Base-by-base conservation (phyloP, 2,329 filamentous ascomycete genomes). In the Exophiala alcalophila region DNA sequence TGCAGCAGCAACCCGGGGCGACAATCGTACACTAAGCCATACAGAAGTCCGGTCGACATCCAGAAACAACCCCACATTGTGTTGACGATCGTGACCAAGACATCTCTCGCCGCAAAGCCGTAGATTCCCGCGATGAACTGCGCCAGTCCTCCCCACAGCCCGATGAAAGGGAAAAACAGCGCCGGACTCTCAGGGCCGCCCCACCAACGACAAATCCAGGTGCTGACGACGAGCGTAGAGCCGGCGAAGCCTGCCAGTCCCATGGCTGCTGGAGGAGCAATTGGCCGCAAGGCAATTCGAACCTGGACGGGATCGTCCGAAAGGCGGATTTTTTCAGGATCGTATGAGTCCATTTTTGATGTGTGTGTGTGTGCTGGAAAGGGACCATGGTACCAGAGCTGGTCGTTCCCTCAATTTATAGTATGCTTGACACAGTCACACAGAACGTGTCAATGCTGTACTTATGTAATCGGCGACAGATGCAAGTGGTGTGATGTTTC, bases 201-300 rank as follows among this genome's bases (percentile, higher is more conserved):
- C 27, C 27, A 30, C 27, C 27, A 30, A 30, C 27, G 27, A 30
- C 27, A 30, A 14, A 30, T 30, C 27, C 27, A 30, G 6, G 27
- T 30, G 27, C 27, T 30, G 27, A 30, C 27, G 12, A 30, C 12
- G 27, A 30, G 27, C 11, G 27, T 30, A 6, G 27, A 30, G 27
- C 27, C 27, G 12, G 27, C 27, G 12, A 30, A 30, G 27, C 27
- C 27, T 14, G 27, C 27, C 12, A 30, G 12, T 30, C 27, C 27
- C 6, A 30, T 10, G 7, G 27, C 27, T 14, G 27, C 27, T n/a
- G 27, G 27, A 30, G 27, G 27, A 8, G 27, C 27, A 30, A 30
- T 30, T 7, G 27, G 27, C 11, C 27, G 27, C 12, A 30, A 14
- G 27, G 27, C 27, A 14, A 30, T 30, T 6, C 27, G 27, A 14